Conservation (phyloP, 768 basidiomycete species). For the Hypsizygus marmoreus region DNA sequence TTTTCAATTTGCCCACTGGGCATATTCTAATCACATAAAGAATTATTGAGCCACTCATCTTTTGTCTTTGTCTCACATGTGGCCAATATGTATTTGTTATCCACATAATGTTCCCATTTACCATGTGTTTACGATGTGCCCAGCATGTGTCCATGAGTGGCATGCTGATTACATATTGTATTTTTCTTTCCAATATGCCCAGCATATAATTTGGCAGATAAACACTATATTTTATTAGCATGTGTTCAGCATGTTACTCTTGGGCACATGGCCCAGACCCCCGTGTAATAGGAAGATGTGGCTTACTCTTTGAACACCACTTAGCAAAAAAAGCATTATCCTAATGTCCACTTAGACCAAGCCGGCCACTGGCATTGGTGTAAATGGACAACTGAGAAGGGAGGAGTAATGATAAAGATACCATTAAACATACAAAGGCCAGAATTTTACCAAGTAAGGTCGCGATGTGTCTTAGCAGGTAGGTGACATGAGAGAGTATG, state of each 20-base stretch:
- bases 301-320: constrained; percentile 22
- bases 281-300: constrained; percentile 33
- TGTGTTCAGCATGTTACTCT: constrained; percentile 31
- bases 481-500: constrained; percentile 22
- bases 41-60: no score
- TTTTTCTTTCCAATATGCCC: no score
- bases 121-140: no score
- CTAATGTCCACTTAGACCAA: constrained; percentile 29
- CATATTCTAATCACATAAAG: no score
- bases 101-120: no score
- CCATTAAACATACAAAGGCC: constrained; percentile 31
- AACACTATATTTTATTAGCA: constrained; percentile 23
- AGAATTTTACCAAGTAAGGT: constrained; percentile 34
- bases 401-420: constrained; percentile 18
- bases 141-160: no score
- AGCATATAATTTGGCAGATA: constrained; percentile 28
- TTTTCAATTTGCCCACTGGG: no score
- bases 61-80: no score
- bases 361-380: constrained; percentile 34
- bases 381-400: constrained; percentile 17
- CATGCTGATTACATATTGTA: no score
- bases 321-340: constrained; percentile 26
- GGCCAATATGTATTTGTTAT: no score
- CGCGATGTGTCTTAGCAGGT: constrained; percentile 16
- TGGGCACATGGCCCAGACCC: constrained; percentile 30